A percentile compares a stretch with the other conserved stretches of the same genome.
Conservation (phyloP, 768 basidiomycete species). For the Rubroboletus satanas region DNA sequence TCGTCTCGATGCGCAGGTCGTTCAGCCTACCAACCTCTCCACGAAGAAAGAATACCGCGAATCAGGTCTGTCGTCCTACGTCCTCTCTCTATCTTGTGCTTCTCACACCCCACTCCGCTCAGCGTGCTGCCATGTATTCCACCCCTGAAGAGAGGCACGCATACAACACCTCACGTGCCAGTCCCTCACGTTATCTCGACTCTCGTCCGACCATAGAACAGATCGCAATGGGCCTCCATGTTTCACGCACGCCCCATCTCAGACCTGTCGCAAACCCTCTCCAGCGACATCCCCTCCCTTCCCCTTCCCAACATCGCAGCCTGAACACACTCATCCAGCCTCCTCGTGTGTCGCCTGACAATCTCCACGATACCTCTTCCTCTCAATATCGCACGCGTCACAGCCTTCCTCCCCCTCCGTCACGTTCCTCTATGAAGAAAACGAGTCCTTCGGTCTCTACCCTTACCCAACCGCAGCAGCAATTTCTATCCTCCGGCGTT, state of each 20-base stretch:
- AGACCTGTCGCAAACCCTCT: constrained; percentile 34
- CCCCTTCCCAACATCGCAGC: constrained; percentile 15
- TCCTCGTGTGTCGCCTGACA: constrained; percentile 15
- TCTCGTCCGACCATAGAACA: constrained; percentile 66
- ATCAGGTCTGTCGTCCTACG: constrained; percentile 15
- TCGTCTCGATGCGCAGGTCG: constrained; percentile 30
- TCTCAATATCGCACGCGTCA: constrained; percentile 21
- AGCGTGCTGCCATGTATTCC: constrained; percentile 39
- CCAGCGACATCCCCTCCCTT: constrained; percentile 17
- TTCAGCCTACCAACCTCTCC: constrained; percentile 20
- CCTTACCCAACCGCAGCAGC: constrained; percentile 20
- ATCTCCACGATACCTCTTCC: constrained; percentile 21
- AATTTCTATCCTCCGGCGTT: constrained; percentile 7
- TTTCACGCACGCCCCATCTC: constrained; percentile 72
- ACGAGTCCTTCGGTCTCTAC: constrained; percentile 28
- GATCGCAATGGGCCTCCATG: constrained; percentile 77
- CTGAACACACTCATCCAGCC: constrained; percentile 30
- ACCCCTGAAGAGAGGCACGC: constrained; percentile 39
- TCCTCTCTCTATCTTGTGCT: not conserved
- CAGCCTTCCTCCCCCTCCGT: constrained; percentile 51
- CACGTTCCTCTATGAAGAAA: constrained; percentile 66
- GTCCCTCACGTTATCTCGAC: constrained; percentile 38
- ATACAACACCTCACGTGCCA: constrained; percentile 30
- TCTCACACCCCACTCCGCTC: constrained; percentile 8
- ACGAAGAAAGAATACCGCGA: constrained; percentile 18